Percentiles rank a stretch among this genome's conserved stretches.
Conservation (phyloP, 106 monocot genomes). For the Apostasia shenzhenica region DNA sequence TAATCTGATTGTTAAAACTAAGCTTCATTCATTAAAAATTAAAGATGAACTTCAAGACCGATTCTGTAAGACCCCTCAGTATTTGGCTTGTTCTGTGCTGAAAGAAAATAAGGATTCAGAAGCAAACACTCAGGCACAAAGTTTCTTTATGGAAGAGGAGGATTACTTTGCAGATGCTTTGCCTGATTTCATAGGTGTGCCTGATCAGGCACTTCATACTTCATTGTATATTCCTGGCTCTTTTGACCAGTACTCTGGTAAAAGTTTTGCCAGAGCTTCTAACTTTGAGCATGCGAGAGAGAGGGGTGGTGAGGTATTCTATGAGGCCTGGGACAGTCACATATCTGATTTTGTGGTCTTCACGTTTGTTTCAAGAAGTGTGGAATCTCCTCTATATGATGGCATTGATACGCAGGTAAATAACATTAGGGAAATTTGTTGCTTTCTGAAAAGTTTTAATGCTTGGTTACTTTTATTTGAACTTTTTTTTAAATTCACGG, state of each 20-base stretch:
- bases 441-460: neutral
- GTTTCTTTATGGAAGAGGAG: slow-evolving; percentile 56
- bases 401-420: slow-evolving; percentile 85
- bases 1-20: slow-evolving; percentile 69
- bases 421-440: neutral
- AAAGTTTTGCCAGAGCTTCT: slow-evolving; percentile 12
- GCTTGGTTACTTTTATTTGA: neutral
- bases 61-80: slow-evolving; percentile 36
- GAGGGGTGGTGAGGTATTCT: slow-evolving; percentile 58
- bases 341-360: slow-evolving; percentile 75
- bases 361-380: slow-evolving; percentile 58
- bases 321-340: slow-evolving; percentile 64
- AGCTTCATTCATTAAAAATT: slow-evolving; percentile 85
- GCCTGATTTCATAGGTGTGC: slow-evolving; percentile 54
- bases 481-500: neutral
- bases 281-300: slow-evolving; percentile 20
- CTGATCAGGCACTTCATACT: slow-evolving; percentile 44
- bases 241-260: slow-evolving; percentile 13
- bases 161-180: slow-evolving; percentile 85
- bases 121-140: slow-evolving; percentile 7
- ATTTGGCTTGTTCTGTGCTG: slow-evolving; percentile 61
- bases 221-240: slow-evolving; percentile 6
- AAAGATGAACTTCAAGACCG: slow-evolving; percentile 69
- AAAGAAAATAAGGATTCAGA: slow-evolving; percentile 18
- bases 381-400: slow-evolving; percentile 79